phyloP scores from a whole-genome alignment of 2,329 filamentous ascomycete genomes.

The Phyllosticta capitalensis region DNA sequence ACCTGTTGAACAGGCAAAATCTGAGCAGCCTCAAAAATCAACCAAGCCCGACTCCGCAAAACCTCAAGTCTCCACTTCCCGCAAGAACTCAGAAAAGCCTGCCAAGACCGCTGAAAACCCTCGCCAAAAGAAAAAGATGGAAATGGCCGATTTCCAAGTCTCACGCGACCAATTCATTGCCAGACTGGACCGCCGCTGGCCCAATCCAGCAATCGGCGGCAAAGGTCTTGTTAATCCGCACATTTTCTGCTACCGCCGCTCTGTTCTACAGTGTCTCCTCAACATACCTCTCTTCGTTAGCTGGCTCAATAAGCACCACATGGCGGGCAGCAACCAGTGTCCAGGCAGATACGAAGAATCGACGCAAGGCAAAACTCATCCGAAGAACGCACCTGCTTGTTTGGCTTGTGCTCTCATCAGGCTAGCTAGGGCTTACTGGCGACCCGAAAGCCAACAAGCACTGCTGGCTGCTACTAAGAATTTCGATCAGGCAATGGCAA shows the following conservation, averaged over 20 bases:
- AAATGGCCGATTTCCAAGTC: not conserved
- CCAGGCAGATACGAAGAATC: not conserved
- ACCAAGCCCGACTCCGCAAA: not conserved
- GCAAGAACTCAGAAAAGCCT: not conserved
- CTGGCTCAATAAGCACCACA: slow-evolving; percentile 11
- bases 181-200: not conserved
- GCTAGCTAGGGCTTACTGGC: slow-evolving; percentile 6
- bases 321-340: not conserved
- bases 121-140: not conserved
- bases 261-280: slow-evolving; percentile 13
- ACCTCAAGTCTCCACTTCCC: not conserved
- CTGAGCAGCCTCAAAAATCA: not conserved
- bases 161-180: not conserved
- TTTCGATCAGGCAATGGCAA: not conserved
- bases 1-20: not conserved
- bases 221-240: slow-evolving; percentile 13
- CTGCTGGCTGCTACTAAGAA: not conserved
- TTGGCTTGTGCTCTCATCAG: not conserved
- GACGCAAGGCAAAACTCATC: not conserved
- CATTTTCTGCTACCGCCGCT: slow-evolving; percentile 16
- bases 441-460: not conserved
- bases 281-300: slow-evolving; percentile 13
- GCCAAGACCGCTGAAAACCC: not conserved
- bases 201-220: not conserved
- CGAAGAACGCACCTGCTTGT: not conserved